A percentile compares a stretch with the other conserved stretches of the same genome.
phyloP scores from a whole-genome alignment of 106 monocot genomes.

The Posidonia australis region DNA sequence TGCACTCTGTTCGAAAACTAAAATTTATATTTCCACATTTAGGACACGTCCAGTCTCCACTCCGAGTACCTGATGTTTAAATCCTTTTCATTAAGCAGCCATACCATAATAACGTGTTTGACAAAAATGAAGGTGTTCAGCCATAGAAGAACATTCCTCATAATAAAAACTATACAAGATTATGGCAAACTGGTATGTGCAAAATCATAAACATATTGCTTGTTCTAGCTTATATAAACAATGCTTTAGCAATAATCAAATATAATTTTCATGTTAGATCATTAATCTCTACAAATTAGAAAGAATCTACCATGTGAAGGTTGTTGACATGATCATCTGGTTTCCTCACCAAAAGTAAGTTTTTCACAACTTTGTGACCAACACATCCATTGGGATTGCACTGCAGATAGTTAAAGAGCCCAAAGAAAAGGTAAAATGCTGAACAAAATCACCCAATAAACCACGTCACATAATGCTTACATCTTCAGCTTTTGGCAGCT shows the following conservation, averaged over 20 bases:
- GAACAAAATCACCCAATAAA: not conserved
- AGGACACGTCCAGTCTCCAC: conserved; percentile 49
- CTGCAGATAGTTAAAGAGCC: too few relatives aligned
- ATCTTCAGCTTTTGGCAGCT: too few relatives aligned
- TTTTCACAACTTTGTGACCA: too few relatives aligned
- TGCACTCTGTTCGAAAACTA: conserved; percentile 52
- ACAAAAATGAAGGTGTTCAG: not conserved
- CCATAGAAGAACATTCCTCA: not conserved
- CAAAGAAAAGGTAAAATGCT: too few relatives aligned
- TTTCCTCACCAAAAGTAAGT: too few relatives aligned
- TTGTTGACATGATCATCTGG: too few relatives aligned
- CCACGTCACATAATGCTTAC: too few relatives aligned
- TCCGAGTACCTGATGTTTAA: conserved; percentile 18
- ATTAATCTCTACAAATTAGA: not conserved
- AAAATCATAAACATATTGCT: too few relatives aligned
- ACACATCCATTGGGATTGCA: too few relatives aligned
- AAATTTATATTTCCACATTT: conserved; percentile 61
- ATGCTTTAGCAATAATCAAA: not conserved
- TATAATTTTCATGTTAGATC: not conserved
- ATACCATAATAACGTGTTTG: not conserved
- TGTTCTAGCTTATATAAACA: not conserved
- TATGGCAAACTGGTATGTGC: too few relatives aligned
- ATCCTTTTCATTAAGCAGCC: not conserved
- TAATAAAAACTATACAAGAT: too few relatives aligned
- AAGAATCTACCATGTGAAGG: not conserved